phyloP scores from a whole-genome alignment of 352 stramenopile species.

The Phytophthora uliginosa region DNA sequence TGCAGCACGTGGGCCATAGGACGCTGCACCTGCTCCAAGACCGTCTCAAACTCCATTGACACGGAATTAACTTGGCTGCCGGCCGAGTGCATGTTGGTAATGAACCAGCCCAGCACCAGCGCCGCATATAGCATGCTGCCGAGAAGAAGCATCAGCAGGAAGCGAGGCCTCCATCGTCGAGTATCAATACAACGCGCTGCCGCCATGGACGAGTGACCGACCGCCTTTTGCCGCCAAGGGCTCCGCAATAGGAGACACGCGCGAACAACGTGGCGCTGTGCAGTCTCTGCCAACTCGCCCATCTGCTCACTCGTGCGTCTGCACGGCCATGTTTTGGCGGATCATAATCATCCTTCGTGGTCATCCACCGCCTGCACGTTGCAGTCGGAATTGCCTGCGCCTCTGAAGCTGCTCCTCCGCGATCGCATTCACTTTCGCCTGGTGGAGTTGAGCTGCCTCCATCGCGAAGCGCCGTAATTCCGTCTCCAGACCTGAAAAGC shows the following conservation, averaged over 20 bases:
- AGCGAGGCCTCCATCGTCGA: slow-evolving; percentile 13
- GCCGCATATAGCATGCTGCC: slow-evolving; percentile 21
- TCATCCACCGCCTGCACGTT: neutral
- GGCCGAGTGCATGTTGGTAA: slow-evolving; percentile 23
- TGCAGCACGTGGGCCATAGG: slow-evolving; percentile 22
- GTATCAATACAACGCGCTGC: neutral
- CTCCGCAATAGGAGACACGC: slow-evolving; percentile 4
- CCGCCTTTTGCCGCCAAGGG: slow-evolving; percentile 13
- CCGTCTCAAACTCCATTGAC: slow-evolving; percentile 4
- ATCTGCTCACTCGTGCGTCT: slow-evolving; percentile 5
- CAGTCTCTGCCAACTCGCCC: slow-evolving; percentile 21
- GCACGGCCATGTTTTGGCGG: neutral
- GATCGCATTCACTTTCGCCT: slow-evolving; percentile 15
- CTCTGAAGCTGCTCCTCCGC: slow-evolving; percentile 11
- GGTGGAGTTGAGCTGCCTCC: slow-evolving; percentile 19
- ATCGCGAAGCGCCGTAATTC: slow-evolving; percentile 8
- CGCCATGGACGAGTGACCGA: neutral
- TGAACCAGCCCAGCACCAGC: slow-evolving; percentile 19
- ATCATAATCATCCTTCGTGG: neutral
- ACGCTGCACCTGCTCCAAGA: slow-evolving; percentile 22
- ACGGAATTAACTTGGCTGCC: slow-evolving; percentile 11
- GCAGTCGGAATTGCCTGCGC: slow-evolving; percentile 12
- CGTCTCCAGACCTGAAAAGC: slow-evolving; percentile 13
- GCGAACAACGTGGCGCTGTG: neutral
- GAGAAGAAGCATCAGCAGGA: slow-evolving; percentile 23